Evolutionary conservation across 208 protist genomes (phyloP).

Genomic region (Trypanosoma vivax): DNA sequence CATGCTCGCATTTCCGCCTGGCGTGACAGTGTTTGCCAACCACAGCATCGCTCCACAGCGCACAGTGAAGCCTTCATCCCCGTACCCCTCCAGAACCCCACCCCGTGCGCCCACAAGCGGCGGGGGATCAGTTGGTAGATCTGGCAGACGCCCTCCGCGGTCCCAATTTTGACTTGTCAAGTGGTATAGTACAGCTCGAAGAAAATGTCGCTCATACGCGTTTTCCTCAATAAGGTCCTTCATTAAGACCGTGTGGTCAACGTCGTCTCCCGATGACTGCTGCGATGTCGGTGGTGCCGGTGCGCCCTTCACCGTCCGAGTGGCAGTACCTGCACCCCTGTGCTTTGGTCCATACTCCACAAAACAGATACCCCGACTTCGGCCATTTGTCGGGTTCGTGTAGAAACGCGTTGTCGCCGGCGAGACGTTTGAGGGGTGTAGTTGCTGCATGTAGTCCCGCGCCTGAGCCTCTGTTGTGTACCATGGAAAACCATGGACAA

Average conservation of each 20-base stretch:
- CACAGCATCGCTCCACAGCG: constrained; percentile 50
- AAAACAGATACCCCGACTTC: constrained; percentile 71
- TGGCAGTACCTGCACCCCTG: neutral
- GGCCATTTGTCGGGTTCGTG: constrained; percentile 66
- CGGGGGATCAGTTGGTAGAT: constrained; percentile 64
- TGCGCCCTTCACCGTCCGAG: neutral
- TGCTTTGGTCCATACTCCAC: constrained; percentile 48
- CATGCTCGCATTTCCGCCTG: constrained; percentile 39
- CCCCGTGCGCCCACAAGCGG: constrained; percentile 15
- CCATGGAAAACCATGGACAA: constrained; percentile 75
- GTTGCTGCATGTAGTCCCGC: constrained; percentile 37
- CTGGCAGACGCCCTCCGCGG: constrained; percentile 59
- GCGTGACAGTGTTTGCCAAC: constrained; percentile 70
- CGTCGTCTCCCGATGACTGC: constrained; percentile 1
- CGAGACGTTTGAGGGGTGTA: constrained; percentile 25
- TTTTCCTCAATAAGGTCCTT: constrained; percentile 39
- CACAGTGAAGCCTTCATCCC: constrained; percentile 65
- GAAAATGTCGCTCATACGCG: constrained; percentile 31
- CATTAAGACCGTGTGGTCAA: constrained; percentile 20
- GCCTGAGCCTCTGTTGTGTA: constrained; percentile 50
- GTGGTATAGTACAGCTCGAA: constrained; percentile 39
- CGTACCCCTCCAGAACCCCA: constrained; percentile 48
- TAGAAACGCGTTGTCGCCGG: constrained; percentile 69
- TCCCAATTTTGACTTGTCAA: constrained; percentile 63
- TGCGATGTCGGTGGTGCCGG: neutral